Percentiles rank a stretch among this genome's conserved stretches.
phyloP scores from a whole-genome alignment of 139 green algal species.

The Marvania coccoides region DNA sequence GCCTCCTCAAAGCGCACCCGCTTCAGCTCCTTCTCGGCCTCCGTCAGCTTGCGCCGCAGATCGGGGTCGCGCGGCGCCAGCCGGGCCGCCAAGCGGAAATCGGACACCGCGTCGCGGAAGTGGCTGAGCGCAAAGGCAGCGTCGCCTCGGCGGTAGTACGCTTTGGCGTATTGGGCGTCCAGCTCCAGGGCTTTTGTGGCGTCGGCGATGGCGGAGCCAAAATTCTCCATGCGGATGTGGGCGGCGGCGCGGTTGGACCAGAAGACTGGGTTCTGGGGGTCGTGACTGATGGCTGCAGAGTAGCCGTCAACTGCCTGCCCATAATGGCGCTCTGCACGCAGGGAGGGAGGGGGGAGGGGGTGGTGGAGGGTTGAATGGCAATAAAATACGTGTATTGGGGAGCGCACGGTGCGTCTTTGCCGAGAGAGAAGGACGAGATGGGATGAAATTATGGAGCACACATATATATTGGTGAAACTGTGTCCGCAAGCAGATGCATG shows the following conservation, averaged over 20 bases:
- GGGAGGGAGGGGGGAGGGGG: not conserved
- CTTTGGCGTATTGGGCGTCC: constrained; percentile 85
- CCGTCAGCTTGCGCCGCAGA: constrained; percentile 73
- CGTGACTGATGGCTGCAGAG: constrained; percentile 67
- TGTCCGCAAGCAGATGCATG: not conserved
- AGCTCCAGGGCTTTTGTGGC: constrained; percentile 74
- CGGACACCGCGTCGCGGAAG: constrained; percentile 81
- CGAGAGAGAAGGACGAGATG: too few species aligned
- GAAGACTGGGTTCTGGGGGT: constrained; percentile 67
- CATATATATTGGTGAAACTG: not conserved
- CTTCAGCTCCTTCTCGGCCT: constrained; percentile 88
- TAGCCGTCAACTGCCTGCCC: constrained; percentile 71
- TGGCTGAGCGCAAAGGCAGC: constrained; percentile 82
- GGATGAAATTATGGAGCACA: too few species aligned
- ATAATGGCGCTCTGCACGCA: constrained; percentile 73
- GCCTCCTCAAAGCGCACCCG: constrained; percentile 82
- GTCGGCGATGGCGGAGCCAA: constrained; percentile 85
- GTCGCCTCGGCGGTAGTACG: constrained; percentile 88
- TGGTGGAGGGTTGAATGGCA: not conserved
- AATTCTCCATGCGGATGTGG: constrained; percentile 85
- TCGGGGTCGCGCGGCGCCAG: constrained; percentile 78
- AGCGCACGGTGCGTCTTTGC: too few species aligned
- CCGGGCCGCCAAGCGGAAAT: constrained; percentile 77
- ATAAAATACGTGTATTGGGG: not conserved
- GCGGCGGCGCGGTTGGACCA: constrained; percentile 84